Percentiles rank a stretch among this genome's conserved stretches.
phyloP scores from a whole-genome alignment of 768 basidiomycete species.

The Amanita rubescens region DNA sequence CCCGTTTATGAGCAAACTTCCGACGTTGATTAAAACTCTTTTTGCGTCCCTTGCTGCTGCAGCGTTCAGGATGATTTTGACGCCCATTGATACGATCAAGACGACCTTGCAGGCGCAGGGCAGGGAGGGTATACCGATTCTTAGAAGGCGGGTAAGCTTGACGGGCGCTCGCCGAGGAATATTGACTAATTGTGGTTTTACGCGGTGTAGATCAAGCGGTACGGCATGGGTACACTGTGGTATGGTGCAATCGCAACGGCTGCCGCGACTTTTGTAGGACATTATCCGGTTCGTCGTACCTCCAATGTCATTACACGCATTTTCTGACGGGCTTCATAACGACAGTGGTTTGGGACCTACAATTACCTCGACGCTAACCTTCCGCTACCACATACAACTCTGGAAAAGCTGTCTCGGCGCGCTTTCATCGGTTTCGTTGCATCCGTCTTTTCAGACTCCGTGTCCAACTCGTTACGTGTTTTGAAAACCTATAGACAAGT shows the following conservation, averaged over 20 bases:
- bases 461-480: constrained; percentile 89
- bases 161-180: not conserved
- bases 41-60: constrained; percentile 79
- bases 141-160: constrained; percentile 51
- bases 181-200: not conserved
- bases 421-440: constrained; percentile 91
- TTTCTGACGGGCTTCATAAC: not conserved
- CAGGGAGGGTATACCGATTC: constrained; percentile 53
- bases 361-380: constrained; percentile 66
- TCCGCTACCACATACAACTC: constrained; percentile 43
- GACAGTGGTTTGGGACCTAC: constrained; percentile 79
- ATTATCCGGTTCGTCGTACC: constrained; percentile 62
- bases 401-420: constrained; percentile 66
- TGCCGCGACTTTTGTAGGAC: constrained; percentile 88
- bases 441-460: constrained; percentile 76
- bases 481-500: constrained; percentile 97
- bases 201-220: constrained; percentile 45
- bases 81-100: constrained; percentile 91
- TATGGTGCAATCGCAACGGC: constrained; percentile 90
- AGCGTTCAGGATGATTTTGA: constrained; percentile 80
- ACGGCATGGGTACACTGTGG: constrained; percentile 78
- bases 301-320: not conserved
- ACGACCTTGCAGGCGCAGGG: constrained; percentile 95
- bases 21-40: constrained; percentile 61
- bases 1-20: constrained; percentile 57